Evolutionary conservation across 2,329 filamentous ascomycete species (phyloP), one percentile per base, ranked within the genome.

Genomic region (Ilyonectria sp.): DNA sequence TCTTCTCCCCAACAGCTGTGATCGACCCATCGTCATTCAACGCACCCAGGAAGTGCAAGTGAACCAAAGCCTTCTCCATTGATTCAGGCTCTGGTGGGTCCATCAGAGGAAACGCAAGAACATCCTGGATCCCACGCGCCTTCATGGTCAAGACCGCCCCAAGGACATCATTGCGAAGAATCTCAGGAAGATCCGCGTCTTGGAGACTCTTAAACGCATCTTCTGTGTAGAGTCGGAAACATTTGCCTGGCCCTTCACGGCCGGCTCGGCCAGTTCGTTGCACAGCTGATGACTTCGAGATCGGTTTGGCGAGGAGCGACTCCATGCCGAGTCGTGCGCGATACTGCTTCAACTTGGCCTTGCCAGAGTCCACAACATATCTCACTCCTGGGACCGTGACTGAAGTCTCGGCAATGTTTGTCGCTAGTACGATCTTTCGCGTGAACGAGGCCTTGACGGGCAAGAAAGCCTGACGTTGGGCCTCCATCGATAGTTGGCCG

Each of bases 371-470:
- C 21, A 99, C 88, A 10, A 99, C 95, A 74, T 93, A 96, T 5
- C 94, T 90, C 7, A 99, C 94, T 2, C 96, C 96, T 0, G 95
- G 93, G 0, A 99, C 95, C 0, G 96, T 99, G 66, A 99, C 93
- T 1, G 96, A 98, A 0, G 96, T 98, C 80, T 99, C 96, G n/a
- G 96, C 96, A 75, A 99, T 98, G 76, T 99, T 99, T 15, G 96
- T 99, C 0, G 95, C 92, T 1, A 99, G 84, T 0, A 99, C 94
- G 13, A 98, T 87, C 77, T 98, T 98, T 49, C 96, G 89, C 0
- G 94, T 97, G 63, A 86, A 88, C n/a, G 86, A 86, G 2, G 90
- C 88, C 62, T 89, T 89, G 23, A 93, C 87, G 1, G 93, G 92
- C 61, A 91, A 86, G 79, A 99, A 98, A 10, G 97, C 94, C 23